A percentile compares a stretch with the other conserved stretches of the same genome.
Evolutionary conservation across 345 rosid genomes (phyloP).

Genomic region (Citrus reticulata): DNA sequence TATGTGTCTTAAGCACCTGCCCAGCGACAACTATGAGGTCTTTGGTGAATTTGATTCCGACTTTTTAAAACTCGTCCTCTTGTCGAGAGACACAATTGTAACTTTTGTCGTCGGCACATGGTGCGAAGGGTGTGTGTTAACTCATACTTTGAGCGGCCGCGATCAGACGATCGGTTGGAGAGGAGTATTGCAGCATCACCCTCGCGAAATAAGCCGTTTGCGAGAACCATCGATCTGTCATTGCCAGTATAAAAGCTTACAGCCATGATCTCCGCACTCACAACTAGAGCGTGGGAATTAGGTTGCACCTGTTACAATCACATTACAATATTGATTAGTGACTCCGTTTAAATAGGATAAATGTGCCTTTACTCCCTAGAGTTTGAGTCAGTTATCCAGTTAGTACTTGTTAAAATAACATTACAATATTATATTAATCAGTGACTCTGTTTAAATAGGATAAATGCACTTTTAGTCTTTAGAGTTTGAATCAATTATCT

Average conservation of each 20-base stretch:
- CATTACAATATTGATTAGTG: too few species aligned
- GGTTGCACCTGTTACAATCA: constrained; percentile 30
- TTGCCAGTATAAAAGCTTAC: constrained; percentile 42
- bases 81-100: constrained; percentile 45
- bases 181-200: constrained; percentile 58
- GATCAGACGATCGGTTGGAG: constrained; percentile 39
- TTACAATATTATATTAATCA: too few species aligned
- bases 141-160: constrained; percentile 42
- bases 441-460: too few species aligned
- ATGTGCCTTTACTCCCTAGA: neutral
- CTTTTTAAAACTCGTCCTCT: constrained; percentile 37
- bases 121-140: constrained; percentile 52
- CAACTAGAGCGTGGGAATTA: constrained; percentile 53
- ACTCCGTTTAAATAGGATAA: too few species aligned
- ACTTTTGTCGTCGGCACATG: constrained; percentile 43
- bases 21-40: constrained; percentile 57
- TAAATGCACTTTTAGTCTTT: too few species aligned
- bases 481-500: too few species aligned
- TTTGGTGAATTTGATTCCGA: constrained; percentile 53
- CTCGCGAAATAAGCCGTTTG: constrained; percentile 48
- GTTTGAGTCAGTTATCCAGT: neutral
- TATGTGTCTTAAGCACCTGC: constrained; percentile 57
- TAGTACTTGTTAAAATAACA: too few species aligned
- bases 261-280: constrained; percentile 53
- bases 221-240: constrained; percentile 49